These are phyloP conservation scores for Cruciata laevipes DNA, from an alignment of 257 asterid genomes.

Conservation along the genomic window DNA sequence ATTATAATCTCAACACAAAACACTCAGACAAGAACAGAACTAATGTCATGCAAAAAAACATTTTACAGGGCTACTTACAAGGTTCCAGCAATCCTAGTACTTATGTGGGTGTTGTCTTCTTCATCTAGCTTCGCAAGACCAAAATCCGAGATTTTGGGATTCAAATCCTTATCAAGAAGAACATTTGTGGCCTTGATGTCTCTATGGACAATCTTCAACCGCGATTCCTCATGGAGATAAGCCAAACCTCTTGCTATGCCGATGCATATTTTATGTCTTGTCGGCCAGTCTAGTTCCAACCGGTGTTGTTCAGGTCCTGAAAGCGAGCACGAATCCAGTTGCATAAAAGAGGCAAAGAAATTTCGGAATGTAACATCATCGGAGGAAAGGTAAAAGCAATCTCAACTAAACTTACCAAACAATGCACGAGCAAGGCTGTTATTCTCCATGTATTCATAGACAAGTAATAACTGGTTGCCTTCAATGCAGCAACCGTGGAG, in stretches of 20 bases:
- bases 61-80: slow-evolving; percentile 27
- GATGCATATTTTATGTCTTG: slow-evolving; percentile 48
- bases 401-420: slow-evolving; percentile 48
- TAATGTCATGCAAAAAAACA: too few species aligned
- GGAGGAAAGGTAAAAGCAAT: not conserved
- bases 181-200: slow-evolving; percentile 80
- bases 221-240: slow-evolving; percentile 78
- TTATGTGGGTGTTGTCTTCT: slow-evolving; percentile 75
- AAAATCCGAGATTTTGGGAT: slow-evolving; percentile 76
- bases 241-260: slow-evolving; percentile 79
- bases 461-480: slow-evolving; percentile 55
- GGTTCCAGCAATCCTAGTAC: slow-evolving; percentile 81
- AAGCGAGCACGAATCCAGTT: not conserved
- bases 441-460: slow-evolving; percentile 69
- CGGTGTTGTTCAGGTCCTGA: slow-evolving; percentile 31
- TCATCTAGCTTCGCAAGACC: slow-evolving; percentile 85
- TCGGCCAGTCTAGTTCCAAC: slow-evolving; percentile 54
- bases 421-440: slow-evolving; percentile 73
- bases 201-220: slow-evolving; percentile 75
- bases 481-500: slow-evolving; percentile 73
- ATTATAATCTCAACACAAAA: not conserved
- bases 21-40: not conserved
- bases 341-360: not conserved
- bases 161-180: slow-evolving; percentile 59
- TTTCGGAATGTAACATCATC: not conserved